Conservation (phyloP, 345 rosid genomes). For the Gossypioides kirkii region DNA sequence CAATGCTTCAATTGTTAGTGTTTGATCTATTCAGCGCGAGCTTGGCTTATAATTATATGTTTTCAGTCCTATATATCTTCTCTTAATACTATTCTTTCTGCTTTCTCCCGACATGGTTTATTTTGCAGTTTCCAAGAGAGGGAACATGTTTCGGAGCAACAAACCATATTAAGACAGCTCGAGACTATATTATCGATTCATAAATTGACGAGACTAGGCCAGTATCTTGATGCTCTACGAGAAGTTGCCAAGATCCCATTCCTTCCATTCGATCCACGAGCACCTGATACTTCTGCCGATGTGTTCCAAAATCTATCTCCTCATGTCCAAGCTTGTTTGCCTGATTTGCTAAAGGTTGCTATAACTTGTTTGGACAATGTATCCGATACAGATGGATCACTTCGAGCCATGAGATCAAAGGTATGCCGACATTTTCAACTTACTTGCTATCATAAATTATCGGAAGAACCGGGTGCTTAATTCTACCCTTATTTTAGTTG, state of each 20-base stretch:
- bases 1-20: not conserved
- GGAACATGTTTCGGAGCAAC: constrained; percentile 77
- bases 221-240: constrained; percentile 75
- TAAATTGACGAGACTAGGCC: constrained; percentile 60
- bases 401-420: constrained; percentile 91
- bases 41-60: not conserved
- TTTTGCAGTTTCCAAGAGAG: constrained; percentile 70
- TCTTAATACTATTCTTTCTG: not conserved
- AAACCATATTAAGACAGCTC: constrained; percentile 87
- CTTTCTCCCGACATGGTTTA: constrained; percentile 4
- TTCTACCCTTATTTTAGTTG: not conserved
- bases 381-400: constrained; percentile 80
- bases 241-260: constrained; percentile 90
- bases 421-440: constrained; percentile 28
- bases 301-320: constrained; percentile 70
- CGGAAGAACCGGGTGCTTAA: not conserved
- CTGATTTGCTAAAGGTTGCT: constrained; percentile 72
- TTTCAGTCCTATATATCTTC: not conserved
- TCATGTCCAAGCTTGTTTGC: constrained; percentile 82
- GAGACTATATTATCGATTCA: constrained; percentile 84
- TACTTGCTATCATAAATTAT: not conserved
- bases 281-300: constrained; percentile 45
- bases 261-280: constrained; percentile 83
- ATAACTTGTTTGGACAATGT: constrained; percentile 82
- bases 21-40: not conserved